Base-by-base conservation (phyloP, 2,329 filamentous ascomycete species). In the Fusarium lateritium region DNA sequence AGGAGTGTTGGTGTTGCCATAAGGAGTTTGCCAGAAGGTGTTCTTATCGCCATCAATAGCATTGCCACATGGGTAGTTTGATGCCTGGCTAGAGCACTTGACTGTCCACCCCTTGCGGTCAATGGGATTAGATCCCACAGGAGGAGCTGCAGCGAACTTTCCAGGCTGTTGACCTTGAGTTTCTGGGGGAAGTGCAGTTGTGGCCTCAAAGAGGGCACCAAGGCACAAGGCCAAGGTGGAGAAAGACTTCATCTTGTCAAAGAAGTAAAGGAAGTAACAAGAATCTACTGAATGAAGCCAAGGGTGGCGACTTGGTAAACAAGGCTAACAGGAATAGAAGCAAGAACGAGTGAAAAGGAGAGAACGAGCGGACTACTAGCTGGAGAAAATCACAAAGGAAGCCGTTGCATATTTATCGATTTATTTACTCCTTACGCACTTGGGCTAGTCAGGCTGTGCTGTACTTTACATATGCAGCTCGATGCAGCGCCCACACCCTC, bases 21-120 rank as follows among this genome's bases (percentile, higher is more conserved):
- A 70, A 2, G 63, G 58, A 19, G 67, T 70, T 14, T 70, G 67
- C 67, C 67, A 71, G 22, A 65, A 70, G 11, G 67, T 69, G 45
- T 61, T 49, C 21, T 50, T 51, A 28, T 49, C 51, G 22, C 52
- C 67, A 31, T 70, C 67, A 22, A 70, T 71, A 6, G 67, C 67
- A 13, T 64, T 70, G 17, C 13, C 31, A 8, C 67, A 70, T 0
- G 56, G 51, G 10, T 38, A 61, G 15, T 64, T 66, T 6, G 55
- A 9, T 43, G 61, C 58, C 13, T 68, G 55, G 45, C 67, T 70
- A 26, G 65, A 67, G 40, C 67, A 70, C n/a, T 39, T 60, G n/a
- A 58, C 67, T 19, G 60, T 64, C 67, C 67, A 70, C 24, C 65
- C 55, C 7, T 61, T 69, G 26, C 67, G 67, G 22, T 55, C 60